phyloP scores from a whole-genome alignment of 805 yeast genomes.

The Kazachstania kunashirensis region DNA sequence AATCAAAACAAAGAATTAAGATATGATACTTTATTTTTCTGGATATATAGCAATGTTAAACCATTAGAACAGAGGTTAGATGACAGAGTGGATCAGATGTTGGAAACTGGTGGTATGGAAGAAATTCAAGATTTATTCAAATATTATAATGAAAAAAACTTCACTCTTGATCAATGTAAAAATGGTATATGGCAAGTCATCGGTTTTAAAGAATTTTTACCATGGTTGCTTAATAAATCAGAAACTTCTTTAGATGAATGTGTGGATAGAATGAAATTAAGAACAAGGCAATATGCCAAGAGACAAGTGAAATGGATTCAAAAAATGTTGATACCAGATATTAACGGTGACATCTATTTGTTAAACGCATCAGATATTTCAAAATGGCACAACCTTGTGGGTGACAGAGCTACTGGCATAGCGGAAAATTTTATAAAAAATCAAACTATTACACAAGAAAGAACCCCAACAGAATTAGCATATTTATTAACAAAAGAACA shows the following conservation, averaged over 20 bases:
- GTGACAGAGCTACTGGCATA: conserved; percentile 44
- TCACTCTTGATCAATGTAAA: conserved; percentile 39
- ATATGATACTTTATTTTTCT: conserved; percentile 58
- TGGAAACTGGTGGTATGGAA: conserved; percentile 52
- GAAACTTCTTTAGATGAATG: conserved; percentile 35
- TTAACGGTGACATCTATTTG: conserved; percentile 51
- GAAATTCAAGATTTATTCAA: conserved; percentile 58
- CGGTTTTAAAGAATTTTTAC: conserved; percentile 83
- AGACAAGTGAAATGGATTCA: conserved; percentile 87
- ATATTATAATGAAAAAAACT: conserved; percentile 29
- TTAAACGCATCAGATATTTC: conserved; percentile 68
- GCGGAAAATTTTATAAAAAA: conserved; percentile 33
- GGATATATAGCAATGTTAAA: conserved; percentile 67
- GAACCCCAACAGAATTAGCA: conserved; percentile 34
- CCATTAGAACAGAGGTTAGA: conserved; percentile 58
- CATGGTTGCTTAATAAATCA: conserved; percentile 40
- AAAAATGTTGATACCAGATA: conserved; percentile 55
- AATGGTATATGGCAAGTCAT: conserved; percentile 89
- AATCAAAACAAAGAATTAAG: conserved; percentile 51
- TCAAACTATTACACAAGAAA: conserved; percentile 8
- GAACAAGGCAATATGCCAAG: conserved; percentile 80
- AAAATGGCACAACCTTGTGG: conserved; percentile 52
- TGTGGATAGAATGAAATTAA: conserved; percentile 65
- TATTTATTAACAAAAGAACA: conserved; percentile 17
- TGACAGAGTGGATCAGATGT: conserved; percentile 74